phyloP scores from a whole-genome alignment of 2,329 filamentous ascomycete species.

The Metarhizium anisopliae region DNA sequence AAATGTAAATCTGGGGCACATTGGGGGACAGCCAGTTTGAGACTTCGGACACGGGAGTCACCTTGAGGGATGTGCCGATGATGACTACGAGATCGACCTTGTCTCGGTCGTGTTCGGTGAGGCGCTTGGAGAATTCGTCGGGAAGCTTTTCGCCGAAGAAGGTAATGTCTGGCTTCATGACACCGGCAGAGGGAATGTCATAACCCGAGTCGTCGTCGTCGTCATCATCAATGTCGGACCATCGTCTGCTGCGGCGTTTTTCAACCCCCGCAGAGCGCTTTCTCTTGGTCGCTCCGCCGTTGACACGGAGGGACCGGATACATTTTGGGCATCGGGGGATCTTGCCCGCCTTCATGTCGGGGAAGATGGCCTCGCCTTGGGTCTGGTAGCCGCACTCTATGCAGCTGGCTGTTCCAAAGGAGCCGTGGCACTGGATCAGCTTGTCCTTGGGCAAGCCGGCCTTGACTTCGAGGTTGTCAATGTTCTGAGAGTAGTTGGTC shows the following conservation, averaged over 20 bases:
- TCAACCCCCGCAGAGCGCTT: slow-evolving; percentile 31
- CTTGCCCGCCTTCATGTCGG: slow-evolving; percentile 63
- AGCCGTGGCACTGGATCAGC: slow-evolving; percentile 92
- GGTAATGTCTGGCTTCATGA: slow-evolving; percentile 97
- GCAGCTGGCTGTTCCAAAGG: slow-evolving; percentile 87
- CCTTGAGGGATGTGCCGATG: slow-evolving; percentile 92
- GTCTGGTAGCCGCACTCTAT: slow-evolving; percentile 71
- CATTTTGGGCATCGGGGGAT: slow-evolving; percentile 76
- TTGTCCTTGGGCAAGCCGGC: slow-evolving; percentile 76
- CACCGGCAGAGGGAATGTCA: slow-evolving; percentile 56
- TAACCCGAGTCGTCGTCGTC: slow-evolving; percentile 41
- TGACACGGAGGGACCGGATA: slow-evolving; percentile 37
- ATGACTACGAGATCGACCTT: slow-evolving; percentile 84
- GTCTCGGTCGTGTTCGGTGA: slow-evolving; percentile 73
- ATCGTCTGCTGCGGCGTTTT: slow-evolving; percentile 25
- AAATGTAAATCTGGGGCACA: slow-evolving; percentile 86
- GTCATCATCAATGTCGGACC: slow-evolving; percentile 31
- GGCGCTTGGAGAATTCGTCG: slow-evolving; percentile 68
- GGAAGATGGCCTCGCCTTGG: slow-evolving; percentile 67
- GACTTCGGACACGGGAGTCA: slow-evolving; percentile 89
- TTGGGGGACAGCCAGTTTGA: slow-evolving; percentile 69
- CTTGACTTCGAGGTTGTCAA: slow-evolving; percentile 87
- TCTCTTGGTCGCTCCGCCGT: slow-evolving; percentile 23
- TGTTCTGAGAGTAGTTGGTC: slow-evolving; percentile 98
- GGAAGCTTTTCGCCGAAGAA: slow-evolving; percentile 94